phyloP scores from a whole-genome alignment of 2,329 filamentous ascomycete genomes.

The Aspergillus neotritici region DNA sequence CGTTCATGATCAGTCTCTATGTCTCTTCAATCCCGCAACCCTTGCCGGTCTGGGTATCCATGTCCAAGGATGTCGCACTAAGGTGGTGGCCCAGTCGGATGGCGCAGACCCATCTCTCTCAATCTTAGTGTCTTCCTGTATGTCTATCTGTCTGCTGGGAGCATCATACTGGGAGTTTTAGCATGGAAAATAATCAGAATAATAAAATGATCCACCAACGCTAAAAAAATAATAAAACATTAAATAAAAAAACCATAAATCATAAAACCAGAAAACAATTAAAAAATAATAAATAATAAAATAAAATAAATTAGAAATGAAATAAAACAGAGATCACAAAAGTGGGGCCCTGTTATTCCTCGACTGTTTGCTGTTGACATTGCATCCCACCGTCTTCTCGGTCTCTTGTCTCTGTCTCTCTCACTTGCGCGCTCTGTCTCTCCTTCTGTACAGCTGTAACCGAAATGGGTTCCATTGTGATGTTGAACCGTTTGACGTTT shows the following conservation, averaged over 20 bases:
- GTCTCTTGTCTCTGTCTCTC: too few relatives aligned
- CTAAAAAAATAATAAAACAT: too few relatives aligned
- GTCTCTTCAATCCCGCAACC: too few relatives aligned
- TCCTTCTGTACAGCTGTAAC: slow-evolving; percentile 32
- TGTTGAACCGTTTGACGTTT: slow-evolving; percentile 28
- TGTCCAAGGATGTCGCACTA: too few relatives aligned
- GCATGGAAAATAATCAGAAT: too few relatives aligned
- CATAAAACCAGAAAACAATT: slow-evolving; percentile 7
- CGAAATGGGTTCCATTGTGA: slow-evolving; percentile 25
- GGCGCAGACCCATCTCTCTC: slow-evolving; percentile 18
- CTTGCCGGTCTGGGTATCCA: too few relatives aligned
- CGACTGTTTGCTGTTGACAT: slow-evolving; percentile 31
- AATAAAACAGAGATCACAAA: slow-evolving; percentile 10
- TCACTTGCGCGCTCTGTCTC: background rate
- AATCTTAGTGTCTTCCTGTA: slow-evolving; percentile 9
- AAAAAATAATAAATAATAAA: background rate
- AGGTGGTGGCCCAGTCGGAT: slow-evolving; percentile 19
- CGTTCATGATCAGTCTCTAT: too few relatives aligned
- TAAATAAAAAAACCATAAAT: too few relatives aligned
- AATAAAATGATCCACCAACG: too few relatives aligned
- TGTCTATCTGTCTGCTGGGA: slow-evolving; percentile 14
- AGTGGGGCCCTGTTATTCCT: slow-evolving; percentile 27
- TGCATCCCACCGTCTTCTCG: slow-evolving; percentile 23
- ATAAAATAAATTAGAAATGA: slow-evolving; percentile 8
- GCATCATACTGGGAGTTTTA: slow-evolving; percentile 9